Evolutionary conservation across 208 protist genomes (phyloP).

Genomic region (Vickermania spadyakhi): DNA sequence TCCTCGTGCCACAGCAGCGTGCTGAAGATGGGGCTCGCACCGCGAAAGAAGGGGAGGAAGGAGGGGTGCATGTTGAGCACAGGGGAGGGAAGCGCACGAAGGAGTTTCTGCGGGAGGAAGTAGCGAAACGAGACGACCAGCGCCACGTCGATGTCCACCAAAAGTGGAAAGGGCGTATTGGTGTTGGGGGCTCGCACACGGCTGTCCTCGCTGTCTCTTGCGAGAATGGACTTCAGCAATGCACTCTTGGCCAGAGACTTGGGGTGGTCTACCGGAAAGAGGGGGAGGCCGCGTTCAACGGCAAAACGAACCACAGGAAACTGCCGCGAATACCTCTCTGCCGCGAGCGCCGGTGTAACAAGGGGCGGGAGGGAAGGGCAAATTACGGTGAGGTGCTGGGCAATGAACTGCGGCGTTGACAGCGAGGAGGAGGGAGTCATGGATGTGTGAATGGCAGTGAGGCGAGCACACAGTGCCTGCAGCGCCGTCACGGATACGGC

Average conservation of each 20-base stretch:
- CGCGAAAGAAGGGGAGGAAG: slow-evolving; percentile 78
- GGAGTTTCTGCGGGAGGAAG: slow-evolving; percentile 55
- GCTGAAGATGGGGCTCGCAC: slow-evolving; percentile 82
- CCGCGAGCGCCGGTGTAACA: slow-evolving; percentile 21
- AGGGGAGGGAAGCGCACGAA: slow-evolving; percentile 38
- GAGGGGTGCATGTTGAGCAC: slow-evolving; percentile 88
- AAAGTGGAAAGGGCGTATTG: neutral
- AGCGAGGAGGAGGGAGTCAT: neutral
- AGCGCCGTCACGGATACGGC: slow-evolving; percentile 64
- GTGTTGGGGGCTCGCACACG: neutral
- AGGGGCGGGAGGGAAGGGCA: slow-evolving; percentile 52
- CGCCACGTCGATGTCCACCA: slow-evolving; percentile 48
- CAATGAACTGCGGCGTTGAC: slow-evolving; percentile 15
- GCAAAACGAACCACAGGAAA: slow-evolving; percentile 74
- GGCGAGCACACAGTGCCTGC: slow-evolving; percentile 53
- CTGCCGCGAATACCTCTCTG: slow-evolving; percentile 41
- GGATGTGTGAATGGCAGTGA: slow-evolving; percentile 8
- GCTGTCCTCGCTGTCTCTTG: neutral
- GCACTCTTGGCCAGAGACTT: slow-evolving; percentile 40
- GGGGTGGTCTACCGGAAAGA: slow-evolving; percentile 63
- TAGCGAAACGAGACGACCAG: slow-evolving; percentile 86
- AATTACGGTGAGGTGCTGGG: slow-evolving; percentile 56
- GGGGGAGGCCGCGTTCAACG: slow-evolving; percentile 37
- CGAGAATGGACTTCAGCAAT: slow-evolving; percentile 14
- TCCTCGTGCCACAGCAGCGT: slow-evolving; percentile 66